Evolutionary conservation across 2,329 filamentous ascomycete species (phyloP).

Genomic region (Neopestalotiopsis sp.): DNA sequence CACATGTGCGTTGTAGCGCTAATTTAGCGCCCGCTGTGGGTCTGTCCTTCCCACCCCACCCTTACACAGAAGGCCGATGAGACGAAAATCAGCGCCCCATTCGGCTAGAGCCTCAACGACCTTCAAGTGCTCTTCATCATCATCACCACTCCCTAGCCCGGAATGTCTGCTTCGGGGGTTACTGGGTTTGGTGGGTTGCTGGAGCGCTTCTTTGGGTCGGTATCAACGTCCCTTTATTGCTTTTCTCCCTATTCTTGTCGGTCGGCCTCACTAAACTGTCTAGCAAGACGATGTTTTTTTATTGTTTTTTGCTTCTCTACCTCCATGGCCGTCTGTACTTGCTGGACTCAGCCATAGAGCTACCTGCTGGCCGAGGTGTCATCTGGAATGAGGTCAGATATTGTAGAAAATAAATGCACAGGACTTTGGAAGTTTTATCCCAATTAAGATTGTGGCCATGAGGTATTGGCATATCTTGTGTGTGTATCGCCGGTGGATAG

Average conservation of each 20-base stretch:
- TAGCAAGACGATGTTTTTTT: neutral
- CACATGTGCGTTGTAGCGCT: neutral
- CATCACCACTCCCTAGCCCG: neutral
- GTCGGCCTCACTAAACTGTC: neutral
- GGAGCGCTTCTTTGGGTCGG: neutral
- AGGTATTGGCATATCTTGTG: neutral
- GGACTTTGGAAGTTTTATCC: neutral
- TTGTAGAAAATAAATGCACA: neutral
- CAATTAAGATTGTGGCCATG: no score
- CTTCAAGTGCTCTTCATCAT: neutral
- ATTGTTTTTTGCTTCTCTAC: neutral
- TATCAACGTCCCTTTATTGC: neutral
- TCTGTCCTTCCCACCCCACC: neutral
- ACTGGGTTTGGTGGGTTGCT: neutral
- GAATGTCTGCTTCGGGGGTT: neutral
- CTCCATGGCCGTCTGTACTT: neutral
- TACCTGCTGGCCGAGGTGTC: neutral
- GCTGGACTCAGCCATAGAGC: neutral
- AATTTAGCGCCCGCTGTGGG: slow-evolving; percentile 13
- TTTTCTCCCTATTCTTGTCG: neutral
- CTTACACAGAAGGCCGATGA: no score
- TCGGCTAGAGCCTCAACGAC: neutral
- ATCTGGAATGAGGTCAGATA: neutral
- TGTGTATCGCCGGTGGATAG: neutral
- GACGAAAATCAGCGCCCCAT: neutral